Evolutionary conservation across 768 basidiomycete genomes (phyloP), one percentile per base, ranked within the genome.

Genomic region (Psilocybe sp.): DNA sequence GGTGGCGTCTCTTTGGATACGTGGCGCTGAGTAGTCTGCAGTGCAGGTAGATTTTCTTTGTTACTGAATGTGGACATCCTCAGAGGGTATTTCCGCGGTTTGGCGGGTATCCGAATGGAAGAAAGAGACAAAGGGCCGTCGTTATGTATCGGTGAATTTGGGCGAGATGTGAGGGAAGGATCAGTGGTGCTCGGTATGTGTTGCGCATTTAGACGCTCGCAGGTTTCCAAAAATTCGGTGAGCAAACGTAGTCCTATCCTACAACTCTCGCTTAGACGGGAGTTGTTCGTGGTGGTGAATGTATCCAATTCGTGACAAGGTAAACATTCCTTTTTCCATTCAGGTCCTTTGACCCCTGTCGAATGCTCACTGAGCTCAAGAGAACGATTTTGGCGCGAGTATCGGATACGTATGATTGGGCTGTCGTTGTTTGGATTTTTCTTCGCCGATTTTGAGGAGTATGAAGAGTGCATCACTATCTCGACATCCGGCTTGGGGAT

Each of bases 401-500:
- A 62, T 13, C 73, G 68, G 20, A 75, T 59, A 11, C 74, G 71
- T 55, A 75, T 60, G n/a, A 50, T 59, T 23, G 64, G 57, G 4
- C 38, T n/a, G 49, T 48, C 15, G n/a, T 40, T 36, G 38, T 47
- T 18, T 18, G 14, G 41, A 36, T 33, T 5, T 37, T 44, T 61
- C 46, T 49, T 46, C 33, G 44, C 44, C 20, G 40, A 49, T 3
- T 48, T 47, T 15, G 53, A 23, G 7, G 44, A 34, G 8, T 47
- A 14, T 8, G 55, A 41, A 14, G 43, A 51, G 36, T 59, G 55
- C 37, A 75, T 58, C 15, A 74, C 49, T 15, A 79, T 45, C 52
- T 82, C 80, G 33, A 81, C 63, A 46, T 82, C 79, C 5, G 68
- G 76, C 7, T 54, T 62, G 20, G 79, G 75, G 10, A 64, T 59